Percentiles rank a stretch among this genome's conserved stretches.
These are phyloP conservation scores for Excoecaria agallocha DNA, from an alignment of 345 rosid genomes.

Conservation along the genomic window DNA sequence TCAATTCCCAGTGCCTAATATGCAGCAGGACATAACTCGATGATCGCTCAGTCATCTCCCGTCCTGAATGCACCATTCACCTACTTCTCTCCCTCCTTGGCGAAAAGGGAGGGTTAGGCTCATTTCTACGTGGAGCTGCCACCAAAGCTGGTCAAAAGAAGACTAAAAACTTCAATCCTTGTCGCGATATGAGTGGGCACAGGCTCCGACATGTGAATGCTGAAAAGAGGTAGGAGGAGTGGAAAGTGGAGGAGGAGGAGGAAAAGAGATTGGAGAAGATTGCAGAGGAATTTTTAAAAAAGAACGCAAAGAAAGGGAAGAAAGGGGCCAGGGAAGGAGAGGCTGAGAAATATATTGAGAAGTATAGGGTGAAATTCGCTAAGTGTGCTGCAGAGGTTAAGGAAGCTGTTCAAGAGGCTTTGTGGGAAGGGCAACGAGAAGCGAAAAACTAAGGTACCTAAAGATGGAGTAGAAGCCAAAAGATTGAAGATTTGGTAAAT, in stretches of 20 bases:
- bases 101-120: conserved; percentile 96
- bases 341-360: conserved; percentile 66
- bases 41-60: conserved; percentile 38
- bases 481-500: conserved; percentile 64
- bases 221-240: conserved; percentile 92
- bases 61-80: conserved; percentile 56
- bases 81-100: conserved; percentile 70
- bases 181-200: conserved; percentile 96
- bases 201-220: conserved; percentile 93
- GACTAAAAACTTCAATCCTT: conserved; percentile 89
- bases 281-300: conserved; percentile 79
- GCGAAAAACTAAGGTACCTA: conserved; percentile 21
- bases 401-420: conserved; percentile 65
- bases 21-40: conserved; percentile 54
- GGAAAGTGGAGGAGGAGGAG: conserved; percentile 85
- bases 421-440: conserved; percentile 50
- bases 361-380: conserved; percentile 69
- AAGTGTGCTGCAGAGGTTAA: conserved; percentile 81
- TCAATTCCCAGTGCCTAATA: conserved; percentile 58
- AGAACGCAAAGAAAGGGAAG: conserved; percentile 68
- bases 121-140: conserved; percentile 95
- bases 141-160: conserved; percentile 97
- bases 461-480: conserved; percentile 40
- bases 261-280: conserved; percentile 74
- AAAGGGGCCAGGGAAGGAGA: conserved; percentile 67